These are phyloP conservation scores for Geranium brycei DNA, from an alignment of 345 rosid genomes.

Conservation along the genomic window DNA sequence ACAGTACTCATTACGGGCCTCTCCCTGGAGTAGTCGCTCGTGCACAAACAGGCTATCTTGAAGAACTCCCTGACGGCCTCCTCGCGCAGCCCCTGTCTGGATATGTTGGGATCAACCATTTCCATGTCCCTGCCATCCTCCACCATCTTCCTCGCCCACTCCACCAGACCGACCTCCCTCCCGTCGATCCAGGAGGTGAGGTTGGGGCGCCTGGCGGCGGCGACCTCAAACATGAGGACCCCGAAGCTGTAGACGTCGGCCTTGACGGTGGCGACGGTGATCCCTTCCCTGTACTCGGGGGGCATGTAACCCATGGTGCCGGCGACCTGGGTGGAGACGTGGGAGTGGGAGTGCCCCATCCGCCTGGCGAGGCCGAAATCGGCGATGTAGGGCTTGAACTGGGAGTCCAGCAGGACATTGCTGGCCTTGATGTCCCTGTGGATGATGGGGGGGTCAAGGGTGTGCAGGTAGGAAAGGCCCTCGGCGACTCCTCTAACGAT, in stretches of 20 bases:
- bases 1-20: conserved; percentile 52
- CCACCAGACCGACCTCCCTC: conserved; percentile 35
- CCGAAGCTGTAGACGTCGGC: conserved; percentile 84
- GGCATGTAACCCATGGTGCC: conserved; percentile 99
- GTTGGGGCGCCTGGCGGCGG: conserved; percentile 53
- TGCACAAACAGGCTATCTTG: conserved; percentile 47
- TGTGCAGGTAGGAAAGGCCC: conserved; percentile 62
- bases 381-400: conserved; percentile 56
- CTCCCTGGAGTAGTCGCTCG: conserved; percentile 23
- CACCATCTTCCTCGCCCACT: conserved; percentile 43
- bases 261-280: conserved; percentile 42
- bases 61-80: conserved; percentile 37
- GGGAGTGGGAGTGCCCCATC: conserved; percentile 38
- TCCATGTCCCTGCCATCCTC: conserved; percentile 27
- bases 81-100: conserved; percentile 16
- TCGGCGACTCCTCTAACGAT: conserved; percentile 46
- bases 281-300: conserved; percentile 77
- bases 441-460: conserved; percentile 49
- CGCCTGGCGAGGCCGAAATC: conserved; percentile 76
- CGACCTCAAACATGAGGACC: conserved; percentile 62
- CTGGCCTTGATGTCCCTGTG: conserved; percentile 86
- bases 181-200: conserved; percentile 25
- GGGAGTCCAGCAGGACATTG: conserved; percentile 47
- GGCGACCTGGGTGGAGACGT: conserved; percentile 84
- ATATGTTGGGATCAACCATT: conserved; percentile 31